Conservation (phyloP, 2,329 filamentous ascomycete species). For the Capronia americana region DNA sequence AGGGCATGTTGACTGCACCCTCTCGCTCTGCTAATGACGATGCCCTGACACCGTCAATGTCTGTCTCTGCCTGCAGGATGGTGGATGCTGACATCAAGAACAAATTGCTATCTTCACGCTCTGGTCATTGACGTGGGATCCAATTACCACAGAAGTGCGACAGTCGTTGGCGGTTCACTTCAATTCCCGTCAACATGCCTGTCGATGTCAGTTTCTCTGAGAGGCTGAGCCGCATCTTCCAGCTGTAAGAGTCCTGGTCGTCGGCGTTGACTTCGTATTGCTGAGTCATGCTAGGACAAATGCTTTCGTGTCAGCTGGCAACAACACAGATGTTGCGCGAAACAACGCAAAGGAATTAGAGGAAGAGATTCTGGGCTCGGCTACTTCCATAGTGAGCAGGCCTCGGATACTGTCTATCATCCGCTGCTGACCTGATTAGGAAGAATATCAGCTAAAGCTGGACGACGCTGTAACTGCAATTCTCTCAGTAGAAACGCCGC, state of each 20-base stretch:
- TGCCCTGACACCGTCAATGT: not conserved
- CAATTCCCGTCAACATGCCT: conserved; percentile 21
- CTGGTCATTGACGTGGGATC: not conserved
- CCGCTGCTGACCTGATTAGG: conserved; percentile 53
- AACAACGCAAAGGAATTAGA: conserved; percentile 71
- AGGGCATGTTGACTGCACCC: not conserved
- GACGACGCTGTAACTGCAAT: conserved; percentile 48
- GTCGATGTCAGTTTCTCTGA: conserved; percentile 61
- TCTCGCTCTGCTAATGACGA: not conserved
- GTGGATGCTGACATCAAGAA: not conserved
- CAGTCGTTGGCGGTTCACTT: not conserved
- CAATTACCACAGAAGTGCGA: not conserved
- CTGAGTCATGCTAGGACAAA: conserved; percentile 49
- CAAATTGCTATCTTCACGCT: not conserved
- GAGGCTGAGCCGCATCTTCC: conserved; percentile 68
- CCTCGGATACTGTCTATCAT: not conserved
- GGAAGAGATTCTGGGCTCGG: conserved; percentile 65
- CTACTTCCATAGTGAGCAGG: conserved; percentile 61
- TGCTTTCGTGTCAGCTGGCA: conserved; percentile 55
- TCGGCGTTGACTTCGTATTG: conserved; percentile 33
- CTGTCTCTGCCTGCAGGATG: not conserved
- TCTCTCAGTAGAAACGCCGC: conserved; percentile 42
- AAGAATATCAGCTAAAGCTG: conserved; percentile 59
- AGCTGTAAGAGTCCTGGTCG: conserved; percentile 57
- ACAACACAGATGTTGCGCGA: conserved; percentile 52